Percentiles rank a stretch among this genome's conserved stretches.
phyloP scores from a whole-genome alignment of 495 filamentous ascomycete species.

The Hyaloscypha bicolor region DNA sequence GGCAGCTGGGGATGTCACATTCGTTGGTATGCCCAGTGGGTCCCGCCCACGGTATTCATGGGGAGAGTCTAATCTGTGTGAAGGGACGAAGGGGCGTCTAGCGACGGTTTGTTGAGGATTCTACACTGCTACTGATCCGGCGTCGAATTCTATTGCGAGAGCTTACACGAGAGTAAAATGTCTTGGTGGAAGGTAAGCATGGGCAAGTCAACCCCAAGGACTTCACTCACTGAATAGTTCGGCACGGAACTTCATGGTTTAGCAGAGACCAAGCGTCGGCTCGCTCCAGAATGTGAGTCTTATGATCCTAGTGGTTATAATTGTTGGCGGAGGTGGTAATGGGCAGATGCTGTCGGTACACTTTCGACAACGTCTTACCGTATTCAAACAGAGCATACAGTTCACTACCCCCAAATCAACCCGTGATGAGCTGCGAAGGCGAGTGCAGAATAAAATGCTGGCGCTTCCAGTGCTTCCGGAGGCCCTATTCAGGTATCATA shows the following conservation, averaged over 20 bases:
- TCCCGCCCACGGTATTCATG: too few relatives aligned
- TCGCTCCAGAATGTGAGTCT: slow-evolving; percentile 38
- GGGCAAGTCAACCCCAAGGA: background rate
- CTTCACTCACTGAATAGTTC: slow-evolving; percentile 13
- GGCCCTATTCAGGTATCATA: slow-evolving; percentile 56
- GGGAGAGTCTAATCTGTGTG: too few relatives aligned
- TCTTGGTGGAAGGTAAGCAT: slow-evolving; percentile 22
- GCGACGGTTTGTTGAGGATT: slow-evolving; percentile 44
- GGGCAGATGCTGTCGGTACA: slow-evolving; percentile 60
- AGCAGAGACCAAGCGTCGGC: slow-evolving; percentile 40
- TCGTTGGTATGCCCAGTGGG: background rate
- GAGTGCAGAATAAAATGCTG: slow-evolving; percentile 45
- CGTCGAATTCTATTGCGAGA: slow-evolving; percentile 38
- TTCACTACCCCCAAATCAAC: slow-evolving; percentile 56
- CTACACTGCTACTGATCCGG: slow-evolving; percentile 53
- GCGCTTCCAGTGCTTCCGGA: slow-evolving; percentile 36
- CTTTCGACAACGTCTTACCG: slow-evolving; percentile 52
- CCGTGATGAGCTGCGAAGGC: slow-evolving; percentile 41
- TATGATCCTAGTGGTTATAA: too few relatives aligned
- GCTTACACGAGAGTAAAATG: slow-evolving; percentile 36
- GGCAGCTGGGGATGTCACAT: background rate
- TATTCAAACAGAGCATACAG: slow-evolving; percentile 53
- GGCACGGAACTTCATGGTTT: slow-evolving; percentile 34
- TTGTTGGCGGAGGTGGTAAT: slow-evolving; percentile 31
- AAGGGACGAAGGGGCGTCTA: background rate